Conservation (phyloP, 1,284 basidiomycete genomes). For the Phellinidium pouzarii region DNA sequence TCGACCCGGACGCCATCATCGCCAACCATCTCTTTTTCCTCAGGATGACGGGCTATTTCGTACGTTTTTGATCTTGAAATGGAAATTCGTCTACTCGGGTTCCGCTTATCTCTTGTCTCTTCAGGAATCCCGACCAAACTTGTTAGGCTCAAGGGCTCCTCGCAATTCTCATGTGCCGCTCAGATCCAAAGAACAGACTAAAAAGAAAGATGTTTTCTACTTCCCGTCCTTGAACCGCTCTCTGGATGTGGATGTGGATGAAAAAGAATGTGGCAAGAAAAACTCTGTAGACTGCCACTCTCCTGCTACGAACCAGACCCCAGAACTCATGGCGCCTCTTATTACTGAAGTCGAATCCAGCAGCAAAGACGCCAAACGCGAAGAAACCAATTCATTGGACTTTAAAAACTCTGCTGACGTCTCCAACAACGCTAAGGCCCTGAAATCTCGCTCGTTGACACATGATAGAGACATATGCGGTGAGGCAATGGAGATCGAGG, state of each 20-base stretch:
- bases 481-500: too few species aligned
- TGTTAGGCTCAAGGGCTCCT: not conserved
- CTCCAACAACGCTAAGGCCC: too few species aligned
- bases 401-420: too few species aligned
- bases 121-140: not conserved
- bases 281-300: too few species aligned
- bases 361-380: too few species aligned
- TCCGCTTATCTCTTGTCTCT: not conserved
- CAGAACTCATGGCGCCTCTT: too few species aligned
- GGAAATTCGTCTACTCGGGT: not conserved
- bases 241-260: not conserved
- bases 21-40: not conserved
- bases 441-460: too few species aligned
- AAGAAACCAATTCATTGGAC: too few species aligned
- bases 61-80: not conserved
- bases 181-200: not conserved
- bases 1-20: not conserved
- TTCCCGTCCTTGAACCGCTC: not conserved
- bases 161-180: not conserved
- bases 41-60: not conserved
- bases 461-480: too few species aligned
- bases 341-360: too few species aligned
- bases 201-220: not conserved
- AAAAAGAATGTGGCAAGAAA: too few species aligned
- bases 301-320: too few species aligned